Evolutionary conservation across 1,284 basidiomycete species (phyloP), one percentile per base, ranked within the genome.

Genomic region (Thecaphora frezii): DNA sequence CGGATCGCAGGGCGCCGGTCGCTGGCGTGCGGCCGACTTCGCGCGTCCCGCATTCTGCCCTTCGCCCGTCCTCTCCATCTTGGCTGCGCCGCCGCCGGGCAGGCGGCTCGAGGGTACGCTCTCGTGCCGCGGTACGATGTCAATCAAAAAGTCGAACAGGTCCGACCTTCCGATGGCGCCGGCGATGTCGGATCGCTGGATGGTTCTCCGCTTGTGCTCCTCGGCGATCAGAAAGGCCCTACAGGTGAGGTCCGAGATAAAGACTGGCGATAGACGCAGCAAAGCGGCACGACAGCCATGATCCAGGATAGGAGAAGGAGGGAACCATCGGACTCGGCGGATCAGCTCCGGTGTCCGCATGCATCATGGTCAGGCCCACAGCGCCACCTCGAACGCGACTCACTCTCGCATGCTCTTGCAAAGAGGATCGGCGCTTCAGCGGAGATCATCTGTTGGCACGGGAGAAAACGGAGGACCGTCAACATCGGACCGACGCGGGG

Each of bases 71-170:
- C 59, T 67, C 30, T 67, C 65, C 1, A 61, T 40, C 40, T 64
- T 67, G 2, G 65, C 60, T 16, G 59, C 60, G 7, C 60, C 57
- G 41, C 60, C 60, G 2, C 65, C 65, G 2, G 65, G 65, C 48
- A 67, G 24, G 24, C 60, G 49, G 41, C 65, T 67, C 13, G 54
- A 54, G 4, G 60, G 66, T 13, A 73, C 59, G 45, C 67, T 71
- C 47, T 74, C 72, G 40, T 71, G 62, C 43, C 70, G 40, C 12
- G 76, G 73, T 12, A 79, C 71, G 36, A 79, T 67, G 46, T 79
- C 77, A 44, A 79, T 77, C 44, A 78, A 54, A 40, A 79, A 79
- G 45, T 79, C 77, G 39, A 79, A 79, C 46, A 77, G 54, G 44
- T 79, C 76, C 25, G 72, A 74, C 22, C 71, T 47, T 14, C 71